Conservation (phyloP, 306 rosid species). For the Begonia fuchsioides region DNA sequence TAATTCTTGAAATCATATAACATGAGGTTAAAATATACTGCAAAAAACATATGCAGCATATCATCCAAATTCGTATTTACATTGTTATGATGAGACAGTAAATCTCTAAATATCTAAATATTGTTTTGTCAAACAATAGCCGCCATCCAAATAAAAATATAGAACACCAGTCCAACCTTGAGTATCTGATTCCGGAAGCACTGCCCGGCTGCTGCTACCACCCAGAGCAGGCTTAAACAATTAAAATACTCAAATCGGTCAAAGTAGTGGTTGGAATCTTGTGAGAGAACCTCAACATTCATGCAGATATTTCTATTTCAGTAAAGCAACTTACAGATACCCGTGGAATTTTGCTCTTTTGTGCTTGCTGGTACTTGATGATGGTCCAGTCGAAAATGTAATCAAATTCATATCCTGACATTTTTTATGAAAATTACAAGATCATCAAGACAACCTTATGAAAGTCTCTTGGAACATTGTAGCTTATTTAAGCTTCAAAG, state of each 20-base stretch:
- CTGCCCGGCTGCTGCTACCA: slow-evolving; percentile 34
- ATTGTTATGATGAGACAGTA: no score
- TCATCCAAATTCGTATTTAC: no score
- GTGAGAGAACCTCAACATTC: background rate
- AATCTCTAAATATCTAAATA: no score
- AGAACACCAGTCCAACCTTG: slow-evolving; percentile 30
- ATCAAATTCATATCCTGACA: slow-evolving; percentile 72
- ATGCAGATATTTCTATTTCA: no score
- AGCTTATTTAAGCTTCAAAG: no score
- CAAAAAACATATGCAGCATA: no score
- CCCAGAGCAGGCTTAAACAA: slow-evolving; percentile 41
- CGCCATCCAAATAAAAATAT: no score
- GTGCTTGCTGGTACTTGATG: slow-evolving; percentile 81
- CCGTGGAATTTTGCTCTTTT: slow-evolving; percentile 42
- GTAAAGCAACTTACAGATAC: slow-evolving; percentile 35
- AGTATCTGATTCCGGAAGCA: slow-evolving; percentile 38
- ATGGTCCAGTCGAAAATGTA: slow-evolving; percentile 85
- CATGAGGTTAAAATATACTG: no score
- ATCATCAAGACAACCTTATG: no score
- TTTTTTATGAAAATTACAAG: slow-evolving; percentile 7
- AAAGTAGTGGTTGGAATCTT: slow-evolving; percentile 13
- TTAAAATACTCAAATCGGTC: slow-evolving; percentile 12
- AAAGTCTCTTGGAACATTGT: no score
- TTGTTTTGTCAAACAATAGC: no score
- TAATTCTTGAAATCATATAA: no score